These are phyloP conservation scores for Microbotryum intermedium DNA, from an alignment of 1,284 basidiomycete species.

Conservation along the genomic window DNA sequence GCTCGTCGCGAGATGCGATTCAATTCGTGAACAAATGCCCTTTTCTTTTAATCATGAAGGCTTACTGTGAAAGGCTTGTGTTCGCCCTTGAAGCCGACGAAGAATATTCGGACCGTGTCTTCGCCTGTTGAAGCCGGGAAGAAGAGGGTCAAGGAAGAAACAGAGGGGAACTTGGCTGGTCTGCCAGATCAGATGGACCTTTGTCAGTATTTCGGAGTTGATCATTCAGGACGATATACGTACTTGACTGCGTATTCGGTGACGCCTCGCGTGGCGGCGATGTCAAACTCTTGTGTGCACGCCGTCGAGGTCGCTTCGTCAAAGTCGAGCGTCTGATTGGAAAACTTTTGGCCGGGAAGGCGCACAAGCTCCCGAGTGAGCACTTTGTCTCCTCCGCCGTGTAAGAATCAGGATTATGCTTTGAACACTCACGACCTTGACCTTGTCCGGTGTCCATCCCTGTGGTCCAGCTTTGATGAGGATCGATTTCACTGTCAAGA, in stretches of 20 bases:
- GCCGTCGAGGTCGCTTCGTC: constrained; percentile 29
- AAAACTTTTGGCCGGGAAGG: constrained; percentile 18
- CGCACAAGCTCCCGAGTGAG: no score
- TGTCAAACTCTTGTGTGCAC: constrained; percentile 32
- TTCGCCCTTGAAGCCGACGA: constrained; percentile 35
- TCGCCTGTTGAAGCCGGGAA: constrained; percentile 34
- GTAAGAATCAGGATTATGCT: no score
- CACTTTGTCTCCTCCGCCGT: neutral
- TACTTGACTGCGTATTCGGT: constrained; percentile 33
- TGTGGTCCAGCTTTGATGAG: constrained; percentile 31
- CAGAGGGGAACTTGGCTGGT: constrained; percentile 29
- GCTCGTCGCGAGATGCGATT: neutral
- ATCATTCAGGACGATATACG: neutral
- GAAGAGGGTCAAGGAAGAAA: constrained; percentile 32
- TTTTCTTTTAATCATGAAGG: neutral
- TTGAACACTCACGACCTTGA: constrained; percentile 22
- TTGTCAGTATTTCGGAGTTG: neutral
- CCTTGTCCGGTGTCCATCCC: constrained; percentile 27
- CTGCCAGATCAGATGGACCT: constrained; percentile 1
- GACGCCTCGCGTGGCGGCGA: constrained; percentile 25
- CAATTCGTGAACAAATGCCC: neutral
- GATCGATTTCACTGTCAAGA: constrained; percentile 28
- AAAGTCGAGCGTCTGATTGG: constrained; percentile 32
- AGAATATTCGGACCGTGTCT: constrained; percentile 32
- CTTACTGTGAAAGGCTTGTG: constrained; percentile 20